These are phyloP conservation scores for Arabidopsis hybrid DNA, from an alignment of 441 rosid species.

Conservation along the genomic window DNA sequence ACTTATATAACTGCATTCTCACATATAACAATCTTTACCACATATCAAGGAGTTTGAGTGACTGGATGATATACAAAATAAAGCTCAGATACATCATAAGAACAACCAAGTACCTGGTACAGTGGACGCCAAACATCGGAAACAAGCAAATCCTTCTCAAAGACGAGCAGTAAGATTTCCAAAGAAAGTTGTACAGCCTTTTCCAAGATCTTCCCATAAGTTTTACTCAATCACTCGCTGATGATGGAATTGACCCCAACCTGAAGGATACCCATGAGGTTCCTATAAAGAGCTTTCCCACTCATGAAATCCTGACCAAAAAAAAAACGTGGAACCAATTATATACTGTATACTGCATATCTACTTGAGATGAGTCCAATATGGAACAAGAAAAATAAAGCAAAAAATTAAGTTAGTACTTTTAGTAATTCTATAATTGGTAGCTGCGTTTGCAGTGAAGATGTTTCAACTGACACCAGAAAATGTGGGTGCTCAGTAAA, in stretches of 20 bases:
- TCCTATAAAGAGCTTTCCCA: constrained; percentile 86
- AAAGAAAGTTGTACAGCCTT: constrained; percentile 91
- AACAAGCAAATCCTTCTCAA: constrained; percentile 81
- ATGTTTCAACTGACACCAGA: constrained; percentile 54
- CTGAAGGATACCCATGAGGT: constrained; percentile 85
- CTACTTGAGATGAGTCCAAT: constrained; percentile 29
- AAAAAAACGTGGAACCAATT: constrained; percentile 26
- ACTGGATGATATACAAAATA: constrained; percentile 20
- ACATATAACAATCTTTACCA: constrained; percentile 14
- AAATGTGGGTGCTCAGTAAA: constrained; percentile 62
- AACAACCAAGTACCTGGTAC: constrained; percentile 67
- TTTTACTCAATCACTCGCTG: constrained; percentile 76
- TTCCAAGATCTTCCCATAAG: constrained; percentile 85
- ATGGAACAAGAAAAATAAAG: constrained; percentile 22
- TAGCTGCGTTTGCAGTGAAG: constrained; percentile 81
- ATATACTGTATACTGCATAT: constrained; percentile 27
- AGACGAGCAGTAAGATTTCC: constrained; percentile 82
- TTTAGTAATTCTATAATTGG: constrained; percentile 92
- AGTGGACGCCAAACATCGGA: constrained; percentile 97
- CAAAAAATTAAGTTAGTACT: constrained; percentile 49
- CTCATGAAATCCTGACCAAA: constrained; percentile 95
- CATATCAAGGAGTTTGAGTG: constrained; percentile 9
- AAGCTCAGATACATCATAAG: constrained; percentile 14
- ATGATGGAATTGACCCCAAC: constrained; percentile 82
- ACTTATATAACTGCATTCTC: constrained; percentile 20